Evolutionary conservation across 371 early-diverging fungal species (phyloP).

Genomic region (Lichtheimia ornata): DNA sequence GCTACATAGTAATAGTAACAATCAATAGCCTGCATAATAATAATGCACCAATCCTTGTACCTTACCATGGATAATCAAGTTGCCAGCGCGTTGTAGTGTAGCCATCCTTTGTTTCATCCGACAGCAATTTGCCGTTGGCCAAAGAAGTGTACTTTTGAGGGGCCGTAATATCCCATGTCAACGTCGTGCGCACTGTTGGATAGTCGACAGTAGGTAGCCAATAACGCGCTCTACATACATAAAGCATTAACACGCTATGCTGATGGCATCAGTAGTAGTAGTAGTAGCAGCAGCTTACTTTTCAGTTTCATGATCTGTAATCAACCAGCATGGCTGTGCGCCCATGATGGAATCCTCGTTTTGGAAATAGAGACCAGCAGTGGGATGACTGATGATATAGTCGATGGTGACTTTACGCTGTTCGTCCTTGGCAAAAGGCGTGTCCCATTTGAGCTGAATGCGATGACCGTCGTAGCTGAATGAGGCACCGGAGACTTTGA

Average conservation of each 20-base stretch:
- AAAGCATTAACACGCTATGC: neutral
- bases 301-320: constrained; percentile 45
- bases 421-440: constrained; percentile 31
- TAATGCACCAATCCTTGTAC: neutral
- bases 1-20: constrained; percentile 6
- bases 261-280: neutral
- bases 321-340: constrained; percentile 13
- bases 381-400: constrained; percentile 45
- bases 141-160: constrained; percentile 38
- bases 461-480: constrained; percentile 44
- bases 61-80: constrained; percentile 42
- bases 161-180: constrained; percentile 51
- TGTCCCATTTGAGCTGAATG: constrained; percentile 36
- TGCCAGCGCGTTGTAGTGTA: constrained; percentile 47
- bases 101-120: constrained; percentile 23
- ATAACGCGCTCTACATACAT: constrained; percentile 50
- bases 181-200: constrained; percentile 53
- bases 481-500: constrained; percentile 29
- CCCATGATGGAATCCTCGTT: constrained; percentile 15
- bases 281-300: constrained; percentile 26
- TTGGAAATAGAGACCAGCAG: constrained; percentile 36
- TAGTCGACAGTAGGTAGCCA: constrained; percentile 66
- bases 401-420: constrained; percentile 37
- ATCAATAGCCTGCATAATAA: neutral
- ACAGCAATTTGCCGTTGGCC: constrained; percentile 50